Base-by-base conservation (phyloP, 257 asterid genomes). In the Nicotiana benthamiana region DNA sequence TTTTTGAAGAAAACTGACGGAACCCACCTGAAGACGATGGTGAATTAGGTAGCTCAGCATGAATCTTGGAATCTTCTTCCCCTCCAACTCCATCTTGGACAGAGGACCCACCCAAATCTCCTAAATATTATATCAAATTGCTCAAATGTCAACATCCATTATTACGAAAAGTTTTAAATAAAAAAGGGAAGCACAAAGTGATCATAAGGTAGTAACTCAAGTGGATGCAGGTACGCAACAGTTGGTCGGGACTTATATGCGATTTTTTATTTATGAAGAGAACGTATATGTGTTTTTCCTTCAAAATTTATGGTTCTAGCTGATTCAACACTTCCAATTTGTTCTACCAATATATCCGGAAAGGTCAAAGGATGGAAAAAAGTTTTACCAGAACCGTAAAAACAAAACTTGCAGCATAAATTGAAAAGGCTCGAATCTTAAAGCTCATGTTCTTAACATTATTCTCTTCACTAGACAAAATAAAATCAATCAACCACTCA, bases 11-110 rank as follows among this genome's bases (percentile, higher is more conserved):
- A 90, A 93, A 87, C 93, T 89, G 96, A 96, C 91, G 89, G 96
- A 94, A 96, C 99, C 99, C 97, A 96, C 99, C 99, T 96, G 98
- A 95, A 90, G 98, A 89, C 53, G 91, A 90, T 85, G 97, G 97
- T 88, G 93, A 91, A 92, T 87, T 87, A 86, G 96, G 95, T 84
- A 90, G 86, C 87, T 90, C 92, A 77, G 96, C 90, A 79, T 63
- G 90, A 85, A 83, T 90, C 85, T 85, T 90, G 87, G 92, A 79
- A 76, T 86, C 95, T 84, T 85, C 88, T 46, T 87, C 88, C 90
- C 91, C 98, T 91, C 91, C 97, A 85, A 82, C 97, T 85, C 88
- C 93, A 63, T 85, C 93, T 85, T 81, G 89, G 84, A 83, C 80
- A 83, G 93, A 88, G 83, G 89, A 87, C 89, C 91, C 94, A 89